These are phyloP conservation scores for Starmerella vitae DNA, from an alignment of 805 yeast genomes.

Conservation along the genomic window DNA sequence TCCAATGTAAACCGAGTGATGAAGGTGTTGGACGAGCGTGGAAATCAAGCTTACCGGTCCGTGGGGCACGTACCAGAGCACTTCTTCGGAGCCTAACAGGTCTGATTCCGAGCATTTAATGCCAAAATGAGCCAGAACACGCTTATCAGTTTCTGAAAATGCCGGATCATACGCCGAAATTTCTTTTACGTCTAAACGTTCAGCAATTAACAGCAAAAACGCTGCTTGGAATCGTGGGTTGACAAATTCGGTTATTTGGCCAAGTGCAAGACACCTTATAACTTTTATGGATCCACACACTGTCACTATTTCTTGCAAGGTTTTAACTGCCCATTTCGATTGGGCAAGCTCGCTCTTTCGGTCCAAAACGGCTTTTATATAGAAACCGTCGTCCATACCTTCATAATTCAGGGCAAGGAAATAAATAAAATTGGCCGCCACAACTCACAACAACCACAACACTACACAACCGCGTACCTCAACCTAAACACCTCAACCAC, in stretches of 20 bases:
- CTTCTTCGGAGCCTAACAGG: slow-evolving; percentile 16
- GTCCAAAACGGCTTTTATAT: slow-evolving; percentile 9
- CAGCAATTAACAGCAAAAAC: slow-evolving; percentile 34
- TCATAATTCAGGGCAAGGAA: too few species aligned
- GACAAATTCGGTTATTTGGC: slow-evolving; percentile 39
- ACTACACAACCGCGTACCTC: background rate
- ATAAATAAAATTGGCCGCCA: too few species aligned
- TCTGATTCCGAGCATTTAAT: slow-evolving; percentile 23
- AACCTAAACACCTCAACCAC: background rate
- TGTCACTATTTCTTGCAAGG: slow-evolving; percentile 3
- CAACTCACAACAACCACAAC: too few species aligned
- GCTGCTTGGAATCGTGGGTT: slow-evolving; percentile 55
- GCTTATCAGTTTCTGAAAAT: slow-evolving; percentile 36
- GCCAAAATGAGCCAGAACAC: slow-evolving; percentile 25
- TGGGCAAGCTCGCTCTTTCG: slow-evolving; percentile 7
- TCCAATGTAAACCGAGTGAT: slow-evolving; percentile 16
- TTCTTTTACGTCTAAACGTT: slow-evolving; percentile 18
- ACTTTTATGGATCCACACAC: background rate
- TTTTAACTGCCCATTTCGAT: slow-evolving; percentile 7
- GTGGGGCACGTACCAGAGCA: slow-evolving; percentile 56
- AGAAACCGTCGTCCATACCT: slow-evolving; percentile 10
- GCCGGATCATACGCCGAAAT: slow-evolving; percentile 56
- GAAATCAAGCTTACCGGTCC: slow-evolving; percentile 40
- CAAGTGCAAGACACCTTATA: slow-evolving; percentile 60
- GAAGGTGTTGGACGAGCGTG: slow-evolving; percentile 11